These are phyloP conservation scores for Globisporangium acanthophoron DNA, from an alignment of 352 stramenopile species.

Conservation along the genomic window DNA sequence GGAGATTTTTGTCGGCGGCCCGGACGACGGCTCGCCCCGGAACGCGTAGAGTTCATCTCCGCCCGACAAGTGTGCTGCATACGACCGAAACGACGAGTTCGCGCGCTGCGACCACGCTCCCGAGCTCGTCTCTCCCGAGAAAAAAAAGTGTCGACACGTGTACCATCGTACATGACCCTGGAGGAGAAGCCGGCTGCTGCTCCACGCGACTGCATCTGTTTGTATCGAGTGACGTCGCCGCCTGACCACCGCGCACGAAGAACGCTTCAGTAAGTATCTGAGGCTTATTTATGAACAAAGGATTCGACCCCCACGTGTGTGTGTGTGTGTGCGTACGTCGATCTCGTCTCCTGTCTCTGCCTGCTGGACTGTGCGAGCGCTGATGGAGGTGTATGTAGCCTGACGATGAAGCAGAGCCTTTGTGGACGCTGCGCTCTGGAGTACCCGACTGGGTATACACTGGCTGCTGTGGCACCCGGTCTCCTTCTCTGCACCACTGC, in stretches of 20 bases:
- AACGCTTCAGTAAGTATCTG: slow-evolving; percentile 19
- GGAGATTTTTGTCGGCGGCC: slow-evolving; percentile 45
- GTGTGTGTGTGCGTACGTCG: neutral
- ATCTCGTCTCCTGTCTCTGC: slow-evolving; percentile 31
- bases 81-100: neutral
- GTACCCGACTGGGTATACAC: too few relatives aligned
- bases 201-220: slow-evolving; percentile 15
- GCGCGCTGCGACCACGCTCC: too few relatives aligned
- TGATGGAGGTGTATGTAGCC: too few relatives aligned
- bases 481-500: too few relatives aligned
- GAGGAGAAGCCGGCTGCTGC: neutral
- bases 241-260: neutral
- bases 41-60: slow-evolving; percentile 20
- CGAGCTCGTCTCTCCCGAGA: neutral
- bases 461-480: too few relatives aligned
- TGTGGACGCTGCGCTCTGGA: too few relatives aligned
- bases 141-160: neutral
- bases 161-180: neutral
- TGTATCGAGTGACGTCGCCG: slow-evolving; percentile 15
- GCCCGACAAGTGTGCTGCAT: neutral
- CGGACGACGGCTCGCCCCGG: slow-evolving; percentile 28
- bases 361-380: neutral
- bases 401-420: too few relatives aligned
- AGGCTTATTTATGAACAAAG: slow-evolving; percentile 6
- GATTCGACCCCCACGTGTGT: neutral